These are phyloP conservation scores for Nepenthes gracilis DNA, from an alignment of 148 eudicot species.

Conservation along the genomic window DNA sequence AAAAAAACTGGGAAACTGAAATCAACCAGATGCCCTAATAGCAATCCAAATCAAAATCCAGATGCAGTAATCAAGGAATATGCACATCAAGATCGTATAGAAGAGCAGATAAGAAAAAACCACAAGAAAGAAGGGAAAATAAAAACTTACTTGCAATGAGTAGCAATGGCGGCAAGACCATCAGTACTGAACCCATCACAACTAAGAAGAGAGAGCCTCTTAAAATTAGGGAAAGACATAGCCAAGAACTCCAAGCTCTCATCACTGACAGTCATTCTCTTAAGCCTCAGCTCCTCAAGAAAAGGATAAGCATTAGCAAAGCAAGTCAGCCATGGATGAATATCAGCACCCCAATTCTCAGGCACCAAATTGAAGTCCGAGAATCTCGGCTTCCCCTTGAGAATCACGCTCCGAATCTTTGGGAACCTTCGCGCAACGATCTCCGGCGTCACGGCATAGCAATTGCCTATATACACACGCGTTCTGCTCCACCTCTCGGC, in stretches of 20 bases:
- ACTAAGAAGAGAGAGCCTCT: conserved; percentile 51
- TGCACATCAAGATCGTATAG: no score
- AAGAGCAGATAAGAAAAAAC: no score
- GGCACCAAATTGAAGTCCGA: conserved; percentile 82
- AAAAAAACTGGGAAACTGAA: no score
- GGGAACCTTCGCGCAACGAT: conserved; percentile 64
- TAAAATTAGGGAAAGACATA: conserved; percentile 36
- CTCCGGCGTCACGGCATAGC: conserved; percentile 73
- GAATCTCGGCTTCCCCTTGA: conserved; percentile 77
- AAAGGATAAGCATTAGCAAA: conserved; percentile 50
- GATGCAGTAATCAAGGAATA: no score
- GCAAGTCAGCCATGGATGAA: conserved; percentile 54
- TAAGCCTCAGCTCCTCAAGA: conserved; percentile 76
- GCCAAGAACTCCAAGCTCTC: conserved; percentile 74
- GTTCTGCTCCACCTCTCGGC: conserved; percentile 71
- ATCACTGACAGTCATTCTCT: conserved; percentile 71
- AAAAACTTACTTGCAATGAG: conserved; percentile 64
- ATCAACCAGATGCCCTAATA: no score
- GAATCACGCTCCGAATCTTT: conserved; percentile 41
- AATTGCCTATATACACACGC: conserved; percentile 65
- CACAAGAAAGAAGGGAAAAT: no score
- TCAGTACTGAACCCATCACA: conserved; percentile 84
- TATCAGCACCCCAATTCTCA: conserved; percentile 71
- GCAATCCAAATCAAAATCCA: no score
- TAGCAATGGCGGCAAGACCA: conserved; percentile 68